Evolutionary conservation across 352 stramenopile genomes (phyloP).

Genomic region (Paralagenidium karlingii): DNA sequence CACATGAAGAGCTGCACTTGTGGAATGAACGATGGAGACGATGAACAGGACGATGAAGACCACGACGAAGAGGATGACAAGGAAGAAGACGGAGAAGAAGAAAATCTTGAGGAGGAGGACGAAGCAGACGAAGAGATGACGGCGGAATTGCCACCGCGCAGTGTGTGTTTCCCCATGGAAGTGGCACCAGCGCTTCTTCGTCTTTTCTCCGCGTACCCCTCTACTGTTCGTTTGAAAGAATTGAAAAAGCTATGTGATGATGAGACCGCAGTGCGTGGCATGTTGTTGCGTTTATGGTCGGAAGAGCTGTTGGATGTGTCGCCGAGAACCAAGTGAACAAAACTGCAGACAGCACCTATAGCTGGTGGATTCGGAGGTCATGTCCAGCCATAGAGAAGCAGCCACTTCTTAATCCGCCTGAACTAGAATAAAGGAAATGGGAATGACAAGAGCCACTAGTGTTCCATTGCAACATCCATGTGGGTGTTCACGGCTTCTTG

Average conservation of each 20-base stretch:
- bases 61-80: conserved; percentile 9
- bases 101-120: conserved; percentile 1
- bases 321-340: too few relatives aligned
- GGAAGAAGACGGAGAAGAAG: conserved; percentile 11
- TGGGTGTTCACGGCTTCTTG: too few relatives aligned
- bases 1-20: conserved; percentile 79
- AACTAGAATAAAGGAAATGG: too few relatives aligned
- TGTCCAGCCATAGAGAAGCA: too few relatives aligned
- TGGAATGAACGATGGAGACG: conserved; percentile 12
- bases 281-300: conserved; percentile 72
- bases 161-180: conserved; percentile 49
- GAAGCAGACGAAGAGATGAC: conserved; percentile 5
- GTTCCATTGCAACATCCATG: too few relatives aligned
- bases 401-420: too few relatives aligned
- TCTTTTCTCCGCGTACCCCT: conserved; percentile 42
- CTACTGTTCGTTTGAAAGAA: conserved; percentile 4
- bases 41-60: conserved; percentile 8
- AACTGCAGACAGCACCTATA: too few relatives aligned
- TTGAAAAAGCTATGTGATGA: conserved; percentile 38
- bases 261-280: conserved; percentile 55
- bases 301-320: conserved; percentile 39
- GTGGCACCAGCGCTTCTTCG: conserved; percentile 51
- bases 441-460: too few relatives aligned
- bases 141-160: conserved; percentile 24
- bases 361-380: too few relatives aligned